phyloP scores from a whole-genome alignment of 441 rosid genomes.

The Bruguiera hainesii region DNA sequence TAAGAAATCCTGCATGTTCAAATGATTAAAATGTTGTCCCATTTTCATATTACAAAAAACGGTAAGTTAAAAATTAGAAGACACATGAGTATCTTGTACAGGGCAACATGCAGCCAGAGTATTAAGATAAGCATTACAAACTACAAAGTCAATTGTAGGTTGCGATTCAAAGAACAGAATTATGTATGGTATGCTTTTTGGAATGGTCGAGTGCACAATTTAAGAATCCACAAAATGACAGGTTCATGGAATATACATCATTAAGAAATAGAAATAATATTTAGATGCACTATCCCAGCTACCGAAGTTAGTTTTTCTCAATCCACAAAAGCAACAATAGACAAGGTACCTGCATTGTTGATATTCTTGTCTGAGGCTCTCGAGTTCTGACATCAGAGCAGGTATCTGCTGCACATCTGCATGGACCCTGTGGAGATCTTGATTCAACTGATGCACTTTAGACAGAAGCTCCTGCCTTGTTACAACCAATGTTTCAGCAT shows the following conservation, averaged over 20 bases:
- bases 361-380: slow-evolving; percentile 77
- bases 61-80: neutral
- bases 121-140: neutral
- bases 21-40: slow-evolving; percentile 8
- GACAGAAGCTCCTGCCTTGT: slow-evolving; percentile 80
- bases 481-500: slow-evolving; percentile 66
- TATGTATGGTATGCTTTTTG: neutral
- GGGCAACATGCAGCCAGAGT: neutral
- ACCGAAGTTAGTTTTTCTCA: slow-evolving; percentile 7
- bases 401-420: slow-evolving; percentile 79
- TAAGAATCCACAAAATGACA: slow-evolving; percentile 3
- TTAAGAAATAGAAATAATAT: slow-evolving; percentile 7
- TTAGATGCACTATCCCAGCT: slow-evolving; percentile 1
- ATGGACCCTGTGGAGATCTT: slow-evolving; percentile 72
- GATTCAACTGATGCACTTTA: slow-evolving; percentile 70
- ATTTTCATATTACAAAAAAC: neutral
- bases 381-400: slow-evolving; percentile 74
- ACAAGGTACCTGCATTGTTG: slow-evolving; percentile 80
- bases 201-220: neutral
- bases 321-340: slow-evolving; percentile 10
- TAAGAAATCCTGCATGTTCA: slow-evolving; percentile 65
- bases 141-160: neutral
- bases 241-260: neutral
- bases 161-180: neutral
- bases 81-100: neutral